Evolutionary conservation across 2,329 filamentous ascomycete species (phyloP).

Genomic region (Tolypocladium sp.): DNA sequence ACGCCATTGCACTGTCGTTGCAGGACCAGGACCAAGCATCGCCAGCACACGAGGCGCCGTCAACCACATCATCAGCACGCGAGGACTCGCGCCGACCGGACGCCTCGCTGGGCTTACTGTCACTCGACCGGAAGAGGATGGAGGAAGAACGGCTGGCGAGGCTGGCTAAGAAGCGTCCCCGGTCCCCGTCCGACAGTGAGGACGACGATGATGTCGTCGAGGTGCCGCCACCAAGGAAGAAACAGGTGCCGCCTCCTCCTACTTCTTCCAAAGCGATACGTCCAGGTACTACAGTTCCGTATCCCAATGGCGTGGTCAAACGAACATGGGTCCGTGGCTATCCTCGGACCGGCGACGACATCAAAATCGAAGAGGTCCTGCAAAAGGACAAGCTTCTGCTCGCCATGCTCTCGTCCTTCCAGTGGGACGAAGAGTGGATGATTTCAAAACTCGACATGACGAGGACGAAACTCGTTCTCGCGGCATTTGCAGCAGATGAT

Average conservation of each 20-base stretch:
- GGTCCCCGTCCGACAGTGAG: slow-evolving; percentile 9
- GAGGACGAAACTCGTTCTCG: slow-evolving; percentile 53
- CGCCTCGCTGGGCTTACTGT: slow-evolving; percentile 29
- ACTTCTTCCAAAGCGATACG: neutral
- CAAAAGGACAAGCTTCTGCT: slow-evolving; percentile 63
- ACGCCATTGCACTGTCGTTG: slow-evolving; percentile 52
- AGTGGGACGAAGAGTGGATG: slow-evolving; percentile 78
- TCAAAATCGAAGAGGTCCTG: slow-evolving; percentile 81
- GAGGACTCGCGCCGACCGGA: neutral
- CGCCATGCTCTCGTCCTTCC: slow-evolving; percentile 77
- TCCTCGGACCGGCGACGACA: slow-evolving; percentile 56
- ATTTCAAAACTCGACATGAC: slow-evolving; percentile 57
- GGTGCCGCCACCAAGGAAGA: slow-evolving; percentile 17
- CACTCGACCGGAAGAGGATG: slow-evolving; percentile 72
- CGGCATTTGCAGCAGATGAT: slow-evolving; percentile 45
- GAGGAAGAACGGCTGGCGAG: slow-evolving; percentile 74
- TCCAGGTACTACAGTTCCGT: slow-evolving; percentile 23
- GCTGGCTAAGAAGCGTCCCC: slow-evolving; percentile 43
- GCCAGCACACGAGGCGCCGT: neutral
- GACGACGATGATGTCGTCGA: slow-evolving; percentile 18
- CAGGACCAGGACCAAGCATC: slow-evolving; percentile 13
- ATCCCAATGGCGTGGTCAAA: slow-evolving; percentile 58
- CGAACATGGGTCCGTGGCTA: slow-evolving; percentile 68
- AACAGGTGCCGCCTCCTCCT: neutral
- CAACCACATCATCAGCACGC: neutral